phyloP scores from a whole-genome alignment of 1,284 basidiomycete genomes.

The Rhodotorula sp. region DNA sequence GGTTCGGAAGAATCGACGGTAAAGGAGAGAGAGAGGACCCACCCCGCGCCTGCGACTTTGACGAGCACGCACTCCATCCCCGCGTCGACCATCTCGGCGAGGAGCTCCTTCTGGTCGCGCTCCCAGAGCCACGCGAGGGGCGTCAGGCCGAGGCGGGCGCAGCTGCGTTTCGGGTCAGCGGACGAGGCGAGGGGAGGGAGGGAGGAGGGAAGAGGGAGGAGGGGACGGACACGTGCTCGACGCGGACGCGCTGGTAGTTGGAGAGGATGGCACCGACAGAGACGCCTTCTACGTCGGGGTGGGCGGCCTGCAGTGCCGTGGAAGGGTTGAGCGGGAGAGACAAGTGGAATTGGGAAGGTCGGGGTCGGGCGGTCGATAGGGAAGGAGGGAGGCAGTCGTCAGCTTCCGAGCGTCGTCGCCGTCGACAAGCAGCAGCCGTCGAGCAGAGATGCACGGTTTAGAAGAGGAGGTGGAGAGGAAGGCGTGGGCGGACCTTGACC shows the following conservation, averaged over 20 bases:
- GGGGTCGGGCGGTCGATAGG: neutral
- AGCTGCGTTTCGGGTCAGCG: slow-evolving; percentile 56
- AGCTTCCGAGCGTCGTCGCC: too few relatives aligned
- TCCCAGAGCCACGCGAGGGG: slow-evolving; percentile 94
- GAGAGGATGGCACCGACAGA: slow-evolving; percentile 96
- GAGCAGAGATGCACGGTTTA: neutral
- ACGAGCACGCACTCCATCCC: slow-evolving; percentile 84
- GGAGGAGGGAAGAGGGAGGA: neutral
- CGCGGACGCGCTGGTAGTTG: slow-evolving; percentile 93
- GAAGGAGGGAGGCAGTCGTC: too few relatives aligned
- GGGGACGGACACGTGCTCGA: slow-evolving; percentile 81
- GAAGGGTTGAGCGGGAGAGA: slow-evolving; percentile 15
- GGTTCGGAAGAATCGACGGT: too few relatives aligned
- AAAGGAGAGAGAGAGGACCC: too few relatives aligned
- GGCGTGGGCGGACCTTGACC: slow-evolving; percentile 66
- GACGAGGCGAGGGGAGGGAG: neutral
- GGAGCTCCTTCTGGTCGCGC: slow-evolving; percentile 76
- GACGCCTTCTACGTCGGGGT: slow-evolving; percentile 83
- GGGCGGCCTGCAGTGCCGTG: slow-evolving; percentile 58
- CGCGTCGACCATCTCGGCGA: slow-evolving; percentile 80
- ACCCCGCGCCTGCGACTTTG: slow-evolving; percentile 93
- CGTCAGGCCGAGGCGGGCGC: slow-evolving; percentile 74
- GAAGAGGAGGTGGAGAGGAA: neutral
- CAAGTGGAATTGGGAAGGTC: slow-evolving; percentile 9
- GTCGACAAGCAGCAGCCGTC: too few relatives aligned